phyloP scores from a whole-genome alignment of 1,284 basidiomycete species.

The Ganoderma lucidum region DNA sequence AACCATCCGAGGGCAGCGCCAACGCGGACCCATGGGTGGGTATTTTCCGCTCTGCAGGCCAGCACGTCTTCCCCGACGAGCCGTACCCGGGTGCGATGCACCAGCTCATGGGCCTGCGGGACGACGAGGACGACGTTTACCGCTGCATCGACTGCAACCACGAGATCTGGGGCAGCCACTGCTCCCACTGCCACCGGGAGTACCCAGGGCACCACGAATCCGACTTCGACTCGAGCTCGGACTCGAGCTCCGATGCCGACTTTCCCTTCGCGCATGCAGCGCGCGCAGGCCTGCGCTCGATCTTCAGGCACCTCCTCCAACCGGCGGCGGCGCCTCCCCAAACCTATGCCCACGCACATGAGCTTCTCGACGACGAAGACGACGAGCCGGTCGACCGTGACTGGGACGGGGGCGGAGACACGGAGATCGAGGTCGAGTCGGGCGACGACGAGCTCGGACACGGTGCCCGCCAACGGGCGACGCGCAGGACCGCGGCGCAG shows the following conservation, averaged over 20 bases:
- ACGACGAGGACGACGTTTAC: constrained; percentile 74
- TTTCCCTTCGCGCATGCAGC: constrained; percentile 14
- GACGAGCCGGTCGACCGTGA: constrained; percentile 2
- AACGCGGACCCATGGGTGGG: constrained; percentile 63
- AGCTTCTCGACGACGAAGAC: background rate
- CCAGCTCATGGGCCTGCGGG: constrained; percentile 63
- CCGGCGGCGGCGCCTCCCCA: background rate
- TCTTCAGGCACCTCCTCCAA: background rate
- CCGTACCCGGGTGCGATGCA: constrained; percentile 41
- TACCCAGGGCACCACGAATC: constrained; percentile 55
- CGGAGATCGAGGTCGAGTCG: constrained; percentile 24
- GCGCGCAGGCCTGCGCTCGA: constrained; percentile 10
- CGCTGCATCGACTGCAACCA: constrained; percentile 79
- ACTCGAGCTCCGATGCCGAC: constrained; percentile 9
- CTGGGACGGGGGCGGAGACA: constrained; percentile 19
- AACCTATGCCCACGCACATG: background rate
- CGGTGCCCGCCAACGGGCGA: background rate
- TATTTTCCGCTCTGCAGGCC: constrained; percentile 53
- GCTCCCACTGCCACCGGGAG: constrained; percentile 62
- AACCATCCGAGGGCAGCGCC: constrained; percentile 18
- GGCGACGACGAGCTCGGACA: constrained; percentile 1
- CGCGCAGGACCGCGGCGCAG: background rate
- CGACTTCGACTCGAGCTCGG: constrained; percentile 21
- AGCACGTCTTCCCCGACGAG: constrained; percentile 25
- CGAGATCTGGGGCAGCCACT: constrained; percentile 74